A percentile compares a stretch with the other conserved stretches of the same genome.
Conservation (phyloP, 257 asterid species). For the Plantago ovata region DNA sequence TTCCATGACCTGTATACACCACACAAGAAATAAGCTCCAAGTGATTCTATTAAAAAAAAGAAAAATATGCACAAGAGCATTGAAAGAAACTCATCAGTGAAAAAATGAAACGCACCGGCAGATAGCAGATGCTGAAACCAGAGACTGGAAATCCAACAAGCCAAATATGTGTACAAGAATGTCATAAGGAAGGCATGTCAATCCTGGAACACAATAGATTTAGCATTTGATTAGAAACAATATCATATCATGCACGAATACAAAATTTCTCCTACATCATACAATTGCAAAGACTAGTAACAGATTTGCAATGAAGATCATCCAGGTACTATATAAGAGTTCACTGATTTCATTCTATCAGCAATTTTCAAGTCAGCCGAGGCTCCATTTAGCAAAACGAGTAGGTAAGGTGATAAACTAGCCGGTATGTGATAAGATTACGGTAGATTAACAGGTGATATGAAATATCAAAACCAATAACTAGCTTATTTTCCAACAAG, state of each 20-base stretch:
- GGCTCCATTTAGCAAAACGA: too few species aligned
- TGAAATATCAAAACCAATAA: too few species aligned
- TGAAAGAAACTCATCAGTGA: conserved; percentile 1
- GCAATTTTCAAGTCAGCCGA: too few species aligned
- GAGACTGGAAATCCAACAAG: conserved; percentile 64
- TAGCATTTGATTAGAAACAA: conserved; percentile 9
- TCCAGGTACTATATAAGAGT: too few species aligned
- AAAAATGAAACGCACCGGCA: conserved; percentile 49
- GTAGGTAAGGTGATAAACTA: too few species aligned
- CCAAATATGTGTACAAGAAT: conserved; percentile 60
- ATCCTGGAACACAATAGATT: conserved; percentile 34
- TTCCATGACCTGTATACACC: conserved; percentile 58
- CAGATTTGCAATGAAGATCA: too few species aligned
- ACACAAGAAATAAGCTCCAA: conserved; percentile 9
- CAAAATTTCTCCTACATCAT: neutral
- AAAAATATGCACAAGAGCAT: neutral
- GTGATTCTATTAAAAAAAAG: neutral
- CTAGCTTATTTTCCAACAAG: too few species aligned
- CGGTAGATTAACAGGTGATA: too few species aligned
- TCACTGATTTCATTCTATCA: too few species aligned
- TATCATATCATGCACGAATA: neutral
- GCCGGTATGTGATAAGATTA: too few species aligned
- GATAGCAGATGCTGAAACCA: conserved; percentile 65
- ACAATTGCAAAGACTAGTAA: neutral
- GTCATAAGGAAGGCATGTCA: conserved; percentile 53